A percentile compares a stretch with the other conserved stretches of the same genome.
These are phyloP conservation scores for Pseudocercospora musae DNA, from an alignment of 2,329 filamentous ascomycete species.

Conservation along the genomic window DNA sequence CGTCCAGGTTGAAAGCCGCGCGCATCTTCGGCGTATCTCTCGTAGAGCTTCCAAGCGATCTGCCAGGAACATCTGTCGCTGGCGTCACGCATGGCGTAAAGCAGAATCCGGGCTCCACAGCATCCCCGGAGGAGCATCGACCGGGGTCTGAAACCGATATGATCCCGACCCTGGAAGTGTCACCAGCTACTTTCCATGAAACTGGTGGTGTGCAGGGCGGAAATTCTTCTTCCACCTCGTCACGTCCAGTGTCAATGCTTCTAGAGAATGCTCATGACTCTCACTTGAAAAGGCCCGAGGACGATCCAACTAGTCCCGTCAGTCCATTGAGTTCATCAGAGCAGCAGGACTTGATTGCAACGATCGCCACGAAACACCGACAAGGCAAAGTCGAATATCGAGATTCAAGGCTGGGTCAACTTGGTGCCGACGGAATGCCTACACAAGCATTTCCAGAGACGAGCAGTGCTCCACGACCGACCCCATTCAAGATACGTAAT, in stretches of 20 bases:
- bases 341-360: background rate
- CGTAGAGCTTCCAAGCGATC: conserved; percentile 7
- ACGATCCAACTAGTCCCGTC: conserved; percentile 20
- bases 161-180: conserved; percentile 13
- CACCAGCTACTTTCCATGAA: conserved; percentile 8
- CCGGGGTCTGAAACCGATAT: conserved; percentile 12
- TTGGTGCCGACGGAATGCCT: conserved; percentile 34
- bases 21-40: background rate
- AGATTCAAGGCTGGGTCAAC: conserved; percentile 26
- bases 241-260: conserved; percentile 21
- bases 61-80: background rate
- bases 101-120: conserved; percentile 8
- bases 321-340: conserved; percentile 2
- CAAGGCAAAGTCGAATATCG: conserved; percentile 19
- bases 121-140: conserved; percentile 1
- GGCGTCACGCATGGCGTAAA: conserved; percentile 1
- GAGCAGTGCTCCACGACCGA: conserved; percentile 6
- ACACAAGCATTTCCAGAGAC: conserved; percentile 23
- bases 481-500: conserved; percentile 31
- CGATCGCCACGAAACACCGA: conserved; percentile 7
- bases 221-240: conserved; percentile 3
- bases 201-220: conserved; percentile 6
- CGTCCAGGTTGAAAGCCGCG: background rate
- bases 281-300: conserved; percentile 15
- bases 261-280: conserved; percentile 10